These are phyloP conservation scores for Leccinum barrowsii DNA, from an alignment of 768 basidiomycete genomes.

Conservation along the genomic window DNA sequence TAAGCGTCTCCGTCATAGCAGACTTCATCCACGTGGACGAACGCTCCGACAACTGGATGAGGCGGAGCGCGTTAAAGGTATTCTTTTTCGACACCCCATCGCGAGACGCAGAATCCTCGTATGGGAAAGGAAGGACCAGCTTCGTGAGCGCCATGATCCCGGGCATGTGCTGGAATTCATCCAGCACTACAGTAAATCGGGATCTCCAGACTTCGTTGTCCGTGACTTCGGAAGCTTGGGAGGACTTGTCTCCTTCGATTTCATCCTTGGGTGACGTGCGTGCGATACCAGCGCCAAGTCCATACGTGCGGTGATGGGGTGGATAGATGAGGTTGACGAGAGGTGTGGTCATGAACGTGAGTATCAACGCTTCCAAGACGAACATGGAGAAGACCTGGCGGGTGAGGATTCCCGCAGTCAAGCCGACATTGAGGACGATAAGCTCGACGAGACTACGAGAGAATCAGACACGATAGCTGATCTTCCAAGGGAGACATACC, in stretches of 20 bases:
- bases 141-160: slow-evolving; percentile 88
- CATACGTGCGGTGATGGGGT: slow-evolving; percentile 50
- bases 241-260: neutral
- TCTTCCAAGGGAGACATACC: slow-evolving; percentile 44
- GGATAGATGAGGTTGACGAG: slow-evolving; percentile 69
- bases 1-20: slow-evolving; percentile 66
- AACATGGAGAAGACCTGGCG: slow-evolving; percentile 92
- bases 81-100: neutral
- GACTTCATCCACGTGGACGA: slow-evolving; percentile 85
- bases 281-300: slow-evolving; percentile 19
- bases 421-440: slow-evolving; percentile 94
- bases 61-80: slow-evolving; percentile 70
- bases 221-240: neutral
- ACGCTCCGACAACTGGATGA: slow-evolving; percentile 86
- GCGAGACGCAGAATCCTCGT: slow-evolving; percentile 3
- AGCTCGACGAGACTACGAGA: slow-evolving; percentile 74
- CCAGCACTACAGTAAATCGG: slow-evolving; percentile 83
- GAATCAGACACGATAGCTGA: slow-evolving; percentile 4
- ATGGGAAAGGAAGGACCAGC: slow-evolving; percentile 52
- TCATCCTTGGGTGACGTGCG: neutral
- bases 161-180: slow-evolving; percentile 84
- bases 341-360: slow-evolving; percentile 89
- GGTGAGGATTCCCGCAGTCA: slow-evolving; percentile 73
- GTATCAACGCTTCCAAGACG: slow-evolving; percentile 75
- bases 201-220: slow-evolving; percentile 18